Evolutionary conservation across 1,284 basidiomycete genomes (phyloP), one percentile per base, ranked within the genome.

Genomic region (Naganishia cerealis): DNA sequence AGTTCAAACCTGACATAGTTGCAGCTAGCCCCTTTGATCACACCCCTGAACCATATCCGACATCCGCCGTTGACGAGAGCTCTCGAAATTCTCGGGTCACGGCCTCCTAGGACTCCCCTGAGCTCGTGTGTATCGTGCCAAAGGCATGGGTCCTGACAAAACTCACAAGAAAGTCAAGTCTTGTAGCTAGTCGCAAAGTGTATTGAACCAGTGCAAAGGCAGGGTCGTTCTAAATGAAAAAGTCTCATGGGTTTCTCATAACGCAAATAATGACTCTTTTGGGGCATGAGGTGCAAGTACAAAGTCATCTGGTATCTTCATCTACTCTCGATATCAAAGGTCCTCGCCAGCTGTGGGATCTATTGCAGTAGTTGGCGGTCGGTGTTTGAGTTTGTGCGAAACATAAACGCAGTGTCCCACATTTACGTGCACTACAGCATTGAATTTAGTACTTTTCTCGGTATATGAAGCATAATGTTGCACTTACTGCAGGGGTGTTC

Each of bases 401-500:
- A 39, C 16, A 43, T 24, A 4, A 9, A 21, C 36, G n/a, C 6
- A 7, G 7, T 13, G 36, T 9, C 9, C 13, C 46, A 5, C 2
- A 36, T 53, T 63, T 63, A 63, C 61, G 36, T 54, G 61, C 61
- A 63, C 61, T 63, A n/a, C 21, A 24, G 16, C 3, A 15, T 50
- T 5, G 5, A 4, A 13, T 53, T 21, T 39, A 36, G 46, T 21
- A 33, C 29, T 4, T 18, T 24, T 10, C 26, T 2, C 18, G 10
- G 12, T 9, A 36, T 5, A 15, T 18, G 33, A 15, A 12, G 38
- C 18, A 18, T 42, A 16, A 26, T 46, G 3, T 46, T 4, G 3
- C 5, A 48, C 67, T 65, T 24, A 68, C 67, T n/a, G 66, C 62
- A 36, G 69, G 69, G 24, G 69, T 70, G 36, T 67, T 48, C 16